These are phyloP conservation scores for Clonostachys sp. DNA, from an alignment of 2,329 filamentous ascomycete species.

Conservation along the genomic window DNA sequence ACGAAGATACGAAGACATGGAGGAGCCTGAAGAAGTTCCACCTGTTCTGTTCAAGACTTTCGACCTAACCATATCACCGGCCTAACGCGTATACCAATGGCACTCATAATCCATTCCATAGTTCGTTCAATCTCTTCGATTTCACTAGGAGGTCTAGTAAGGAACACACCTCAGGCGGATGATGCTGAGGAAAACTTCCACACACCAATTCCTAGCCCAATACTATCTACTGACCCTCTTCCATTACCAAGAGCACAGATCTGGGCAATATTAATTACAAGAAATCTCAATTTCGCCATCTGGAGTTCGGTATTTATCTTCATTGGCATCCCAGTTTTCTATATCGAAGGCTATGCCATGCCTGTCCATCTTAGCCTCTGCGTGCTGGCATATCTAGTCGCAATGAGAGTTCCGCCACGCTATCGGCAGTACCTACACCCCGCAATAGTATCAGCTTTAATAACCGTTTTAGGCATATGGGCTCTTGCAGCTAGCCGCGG, in stretches of 20 bases:
- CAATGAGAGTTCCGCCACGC: slow-evolving; percentile 37
- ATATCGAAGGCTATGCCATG: slow-evolving; percentile 45
- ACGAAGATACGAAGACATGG: no score
- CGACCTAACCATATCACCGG: no score
- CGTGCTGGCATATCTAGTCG: slow-evolving; percentile 45
- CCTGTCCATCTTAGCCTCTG: slow-evolving; percentile 40
- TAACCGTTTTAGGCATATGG: slow-evolving; percentile 49
- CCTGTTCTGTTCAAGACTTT: no score
- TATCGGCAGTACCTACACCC: slow-evolving; percentile 53
- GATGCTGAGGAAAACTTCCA: no score
- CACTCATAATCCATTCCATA: no score
- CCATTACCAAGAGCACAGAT: slow-evolving; percentile 38
- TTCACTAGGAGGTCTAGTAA: no score
- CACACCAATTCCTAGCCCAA: no score
- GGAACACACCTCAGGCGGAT: no score
- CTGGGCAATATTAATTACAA: slow-evolving; percentile 42
- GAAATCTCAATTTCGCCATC: slow-evolving; percentile 37
- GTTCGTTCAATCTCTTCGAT: no score
- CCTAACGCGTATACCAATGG: no score
- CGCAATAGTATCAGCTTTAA: slow-evolving; percentile 48
- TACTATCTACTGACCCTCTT: slow-evolving; percentile 14
- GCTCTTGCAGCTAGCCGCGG: slow-evolving; percentile 40
- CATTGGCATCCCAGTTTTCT: slow-evolving; percentile 51
- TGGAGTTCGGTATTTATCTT: slow-evolving; percentile 41
- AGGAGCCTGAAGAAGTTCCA: no score